A percentile compares a stretch with the other conserved stretches of the same genome.
phyloP scores from a whole-genome alignment of 2,329 filamentous ascomycete species.

The Hymenoscyphus repandus region DNA sequence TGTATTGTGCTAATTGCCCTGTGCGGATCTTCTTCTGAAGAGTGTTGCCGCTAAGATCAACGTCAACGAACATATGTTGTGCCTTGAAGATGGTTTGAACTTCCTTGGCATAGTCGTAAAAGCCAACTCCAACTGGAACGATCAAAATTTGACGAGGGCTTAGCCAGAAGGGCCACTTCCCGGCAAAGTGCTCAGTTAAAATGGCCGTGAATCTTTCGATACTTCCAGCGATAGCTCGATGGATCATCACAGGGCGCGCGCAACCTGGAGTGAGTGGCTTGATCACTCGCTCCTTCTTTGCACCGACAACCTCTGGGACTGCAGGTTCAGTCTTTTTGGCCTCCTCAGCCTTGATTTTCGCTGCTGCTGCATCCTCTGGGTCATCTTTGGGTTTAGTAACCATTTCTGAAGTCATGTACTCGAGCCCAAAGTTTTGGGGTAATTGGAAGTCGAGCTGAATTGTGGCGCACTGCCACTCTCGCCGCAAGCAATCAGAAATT shows the following conservation, averaged over 20 bases:
- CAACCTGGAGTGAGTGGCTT: conserved; percentile 61
- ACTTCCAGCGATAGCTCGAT: conserved; percentile 73
- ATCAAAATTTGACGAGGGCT: conserved; percentile 77
- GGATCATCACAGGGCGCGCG: conserved; percentile 79
- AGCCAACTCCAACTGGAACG: conserved; percentile 69
- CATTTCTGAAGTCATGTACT: conserved; percentile 72
- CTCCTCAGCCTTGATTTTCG: conserved; percentile 36
- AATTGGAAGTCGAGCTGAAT: conserved; percentile 92
- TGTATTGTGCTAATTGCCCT: conserved; percentile 75
- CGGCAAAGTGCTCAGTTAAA: conserved; percentile 76
- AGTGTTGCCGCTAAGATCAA: conserved; percentile 70
- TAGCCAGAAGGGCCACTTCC: conserved; percentile 88
- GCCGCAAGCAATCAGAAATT: conserved; percentile 78
- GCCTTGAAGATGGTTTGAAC: conserved; percentile 64
- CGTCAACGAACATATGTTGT: conserved; percentile 64
- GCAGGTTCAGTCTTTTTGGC: conserved; percentile 38
- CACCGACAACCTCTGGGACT: conserved; percentile 31
- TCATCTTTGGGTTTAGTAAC: conserved; percentile 38
- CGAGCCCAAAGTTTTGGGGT: conserved; percentile 78
- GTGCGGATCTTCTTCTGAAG: conserved; percentile 87
- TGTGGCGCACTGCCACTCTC: conserved; percentile 85
- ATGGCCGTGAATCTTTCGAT: conserved; percentile 68
- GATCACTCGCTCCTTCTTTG: conserved; percentile 39
- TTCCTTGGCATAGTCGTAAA: conserved; percentile 69
- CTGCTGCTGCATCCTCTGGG: conserved; percentile 30